These are phyloP conservation scores for Nannochloropsis oceanica DNA, from an alignment of 108 stramenopile genomes.

Conservation along the genomic window DNA sequence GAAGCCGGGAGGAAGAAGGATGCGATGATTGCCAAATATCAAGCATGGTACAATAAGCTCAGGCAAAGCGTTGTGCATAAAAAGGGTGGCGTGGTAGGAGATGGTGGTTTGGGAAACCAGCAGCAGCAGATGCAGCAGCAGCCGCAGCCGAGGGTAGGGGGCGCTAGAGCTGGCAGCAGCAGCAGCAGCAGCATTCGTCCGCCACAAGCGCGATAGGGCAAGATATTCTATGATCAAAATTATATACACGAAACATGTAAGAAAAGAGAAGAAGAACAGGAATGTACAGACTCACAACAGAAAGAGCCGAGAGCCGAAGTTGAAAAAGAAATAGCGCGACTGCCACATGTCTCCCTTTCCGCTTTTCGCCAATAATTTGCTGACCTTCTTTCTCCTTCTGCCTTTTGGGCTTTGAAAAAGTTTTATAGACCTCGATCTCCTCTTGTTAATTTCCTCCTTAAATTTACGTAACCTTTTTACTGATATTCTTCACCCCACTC, in stretches of 20 bases:
- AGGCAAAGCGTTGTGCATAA: not conserved
- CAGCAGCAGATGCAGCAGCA: not conserved
- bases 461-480: constrained; percentile 26
- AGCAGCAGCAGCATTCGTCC: not conserved
- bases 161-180: not conserved
- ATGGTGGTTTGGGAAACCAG: not conserved
- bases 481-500: constrained; percentile 40
- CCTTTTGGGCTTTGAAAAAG: too few relatives aligned
- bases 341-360: too few relatives aligned
- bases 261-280: not conserved
- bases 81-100: not conserved
- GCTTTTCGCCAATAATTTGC: too few relatives aligned
- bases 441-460: too few relatives aligned
- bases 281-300: not conserved
- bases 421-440: too few relatives aligned
- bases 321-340: too few relatives aligned
- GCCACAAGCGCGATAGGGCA: not conserved
- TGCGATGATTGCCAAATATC: not conserved
- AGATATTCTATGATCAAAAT: not conserved
- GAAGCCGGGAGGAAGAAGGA: not conserved
- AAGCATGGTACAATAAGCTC: not conserved
- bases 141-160: not conserved
- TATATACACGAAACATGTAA: not conserved
- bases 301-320: too few relatives aligned
- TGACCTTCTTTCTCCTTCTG: too few relatives aligned